Evolutionary conservation across 805 yeast genomes (phyloP), one percentile per base, ranked within the genome.

Genomic region (Wickerhamiella bombiphila): DNA sequence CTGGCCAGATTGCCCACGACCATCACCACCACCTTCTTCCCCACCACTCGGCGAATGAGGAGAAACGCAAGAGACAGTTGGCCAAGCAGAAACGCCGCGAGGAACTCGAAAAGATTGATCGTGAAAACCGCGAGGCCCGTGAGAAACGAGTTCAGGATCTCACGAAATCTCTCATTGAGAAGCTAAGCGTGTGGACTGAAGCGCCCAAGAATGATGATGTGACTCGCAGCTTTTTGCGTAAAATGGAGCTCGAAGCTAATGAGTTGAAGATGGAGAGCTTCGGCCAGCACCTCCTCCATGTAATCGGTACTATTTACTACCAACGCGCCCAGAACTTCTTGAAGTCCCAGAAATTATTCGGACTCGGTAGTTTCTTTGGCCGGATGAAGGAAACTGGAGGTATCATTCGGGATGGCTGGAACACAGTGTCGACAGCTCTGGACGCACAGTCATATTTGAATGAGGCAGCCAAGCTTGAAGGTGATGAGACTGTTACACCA

Each of bases 191-290:
- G 44, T 70, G 74, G 37, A 71, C 82, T 16, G 70, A 71, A 29
- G 72, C 85, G n/a, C 68, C 66, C 22, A 69, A 70, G 48, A 75
- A 72, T 37, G 63, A 61, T 0, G 81, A 74, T 22, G 75, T 85
- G 29, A 65, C 77, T 37, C 55, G 57, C 5, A 67, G 78, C 0
- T 88, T 83, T 56, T 60, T 67, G 42, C 66, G 65, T 39, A 77
- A 80, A 54, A 68, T 80, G 47, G 67, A 66, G 43, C 74, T 76
- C 50, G 97, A 91, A 57, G 94, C 93, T 13, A 91, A 86, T 53
- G 80, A 80, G 43, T 64, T 91, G 54, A 91, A 91, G 57, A 72
- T 83, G 69, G 98, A 91, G 65, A 81, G 94, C 38, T 91, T 91
- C 61, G 99, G 99, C 11, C 60, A 88, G 36, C 94, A 88, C 59